Evolutionary conservation across 495 filamentous ascomycete species (phyloP).

Genomic region (Penicillium malachiteum): DNA sequence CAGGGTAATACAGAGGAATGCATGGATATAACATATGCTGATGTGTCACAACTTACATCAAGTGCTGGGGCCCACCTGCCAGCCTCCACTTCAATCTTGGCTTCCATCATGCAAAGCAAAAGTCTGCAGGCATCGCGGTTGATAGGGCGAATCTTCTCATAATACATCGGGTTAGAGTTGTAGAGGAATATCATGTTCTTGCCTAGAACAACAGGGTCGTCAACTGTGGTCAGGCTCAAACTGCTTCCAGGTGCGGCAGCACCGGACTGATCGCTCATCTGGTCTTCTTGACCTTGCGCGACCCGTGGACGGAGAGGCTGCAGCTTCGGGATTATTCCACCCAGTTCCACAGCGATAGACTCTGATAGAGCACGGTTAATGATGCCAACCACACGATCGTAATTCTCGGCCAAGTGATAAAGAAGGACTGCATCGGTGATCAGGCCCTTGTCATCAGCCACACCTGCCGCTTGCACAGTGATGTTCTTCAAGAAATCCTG

Average conservation of each 20-base stretch:
- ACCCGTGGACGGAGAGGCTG: slow-evolving; percentile 71
- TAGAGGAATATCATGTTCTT: slow-evolving; percentile 80
- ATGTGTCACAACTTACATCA: slow-evolving; percentile 61
- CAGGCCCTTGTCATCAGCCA: slow-evolving; percentile 90
- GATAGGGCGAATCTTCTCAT: slow-evolving; percentile 58
- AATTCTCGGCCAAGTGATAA: slow-evolving; percentile 92
- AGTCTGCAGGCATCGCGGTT: slow-evolving; percentile 71
- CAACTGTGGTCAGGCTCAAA: slow-evolving; percentile 79
- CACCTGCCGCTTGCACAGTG: slow-evolving; percentile 82
- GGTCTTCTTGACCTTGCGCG: slow-evolving; percentile 20
- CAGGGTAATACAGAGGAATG: slow-evolving; percentile 8
- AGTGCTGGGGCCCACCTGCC: slow-evolving; percentile 74
- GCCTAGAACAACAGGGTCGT: slow-evolving; percentile 79
- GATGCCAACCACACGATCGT: slow-evolving; percentile 84
- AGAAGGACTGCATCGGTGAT: slow-evolving; percentile 90
- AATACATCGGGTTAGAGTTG: slow-evolving; percentile 70
- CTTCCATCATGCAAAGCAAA: slow-evolving; percentile 74
- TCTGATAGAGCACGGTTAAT: slow-evolving; percentile 90
- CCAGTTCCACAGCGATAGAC: slow-evolving; percentile 76
- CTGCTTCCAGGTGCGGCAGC: slow-evolving; percentile 51
- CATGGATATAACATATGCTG: slow-evolving; percentile 7
- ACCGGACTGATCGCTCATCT: slow-evolving; percentile 12
- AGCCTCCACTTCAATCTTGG: slow-evolving; percentile 67
- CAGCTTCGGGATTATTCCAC: slow-evolving; percentile 69
- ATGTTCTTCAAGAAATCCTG: slow-evolving; percentile 82